Evolutionary conservation across 352 stramenopile species (phyloP), one percentile per base, ranked within the genome.

Genomic region (Phytopythium mirpurense): DNA sequence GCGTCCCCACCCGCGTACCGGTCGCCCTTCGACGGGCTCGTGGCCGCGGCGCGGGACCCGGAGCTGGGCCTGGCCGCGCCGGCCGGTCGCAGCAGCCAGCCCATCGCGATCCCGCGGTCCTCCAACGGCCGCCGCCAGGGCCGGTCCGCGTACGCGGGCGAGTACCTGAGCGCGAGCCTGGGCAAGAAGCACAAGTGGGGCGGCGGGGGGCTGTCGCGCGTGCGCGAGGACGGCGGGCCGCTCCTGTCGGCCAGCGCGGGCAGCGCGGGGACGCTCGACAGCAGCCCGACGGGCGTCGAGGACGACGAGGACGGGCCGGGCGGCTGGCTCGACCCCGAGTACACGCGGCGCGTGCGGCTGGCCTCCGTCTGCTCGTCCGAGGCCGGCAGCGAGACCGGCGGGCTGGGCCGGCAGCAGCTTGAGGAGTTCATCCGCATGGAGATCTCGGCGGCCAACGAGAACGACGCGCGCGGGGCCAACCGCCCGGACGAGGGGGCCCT

Each of bases 341-440:
- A 89, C 70, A 74, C 76, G 56, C 80, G 85, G 64, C 77, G 80
- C 47, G 62, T 68, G 44, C 80, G 80, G 16, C 57, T 91, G 32
- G 75, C 78, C 32, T 91, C 80, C 10, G 67, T 91, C 24, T 88
- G 77, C 60, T 91, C 80, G 43, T 91, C 80, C 26, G 80, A 91
- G 32, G 46, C 29, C 46, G 75, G 78, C 7, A 86, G 74, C 56
- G 78, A 89, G 58, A 87, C 89, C 62, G 78, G 80, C 34, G 80
- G 77, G 2, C 64, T 91, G 27, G 74, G 77, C 1, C 78, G 78
- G 43, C 78, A 86, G 50, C 78, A 91, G 52, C 58, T 91, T 23
- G 78, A 91, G 24, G 78, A 86, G 56, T 91, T 88, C 46, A 82
- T 86, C 50, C 80, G 77, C 48, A 91, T 91, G 80, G 77, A 88